Evolutionary conservation across 805 yeast species (phyloP), one percentile per base, ranked within the genome.

Genomic region (Schwanniomyces polymorphus): DNA sequence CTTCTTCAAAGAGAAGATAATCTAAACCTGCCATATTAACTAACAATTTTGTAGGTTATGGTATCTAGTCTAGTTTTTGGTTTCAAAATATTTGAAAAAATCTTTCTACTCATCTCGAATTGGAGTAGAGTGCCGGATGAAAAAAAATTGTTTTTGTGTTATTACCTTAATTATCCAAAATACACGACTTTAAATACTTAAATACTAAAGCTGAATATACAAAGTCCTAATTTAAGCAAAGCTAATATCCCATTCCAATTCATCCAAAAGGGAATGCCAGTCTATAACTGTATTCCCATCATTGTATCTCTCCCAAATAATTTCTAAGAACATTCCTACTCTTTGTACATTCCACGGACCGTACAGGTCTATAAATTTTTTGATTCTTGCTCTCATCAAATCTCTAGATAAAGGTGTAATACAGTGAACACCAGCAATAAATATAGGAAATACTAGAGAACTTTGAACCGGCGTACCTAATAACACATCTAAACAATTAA

Each of bases 1-100:
- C 97, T 79, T 94, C 98, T 79, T 94, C 99, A 70, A 87, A 92
- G 63, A 94, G 85, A 68, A 94, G 83, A 75, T 84, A 94, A 74
- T 94, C 97, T 71, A 91, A 67, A 63, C 85, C 85, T 58, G 85
- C 90, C 88, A 79, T 79, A 38, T 42, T 52, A 33, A 27, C 35
- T 38, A 38, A 4, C 29, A 17, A 21, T 16, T 41, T 27, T 45
- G 35, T 35, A 18, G 28, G 35, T 40, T 33, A 12, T 25, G 37
- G 31, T 33, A 38, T 38, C 26, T 31, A 41, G 41, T 12, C 26
- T 26, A 33, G 34, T 18, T 12, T 14, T 16, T 29, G 21, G 12
- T 29, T 21, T 28, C 39, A 25, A 28, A 26, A 8, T 38, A 12
- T 25, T n/a, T 25, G 42, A 43, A 44, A 47, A 47, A 38, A 28